Evolutionary conservation across 805 yeast species (phyloP), one percentile per base, ranked within the genome.

Genomic region (Candida boidinii): DNA sequence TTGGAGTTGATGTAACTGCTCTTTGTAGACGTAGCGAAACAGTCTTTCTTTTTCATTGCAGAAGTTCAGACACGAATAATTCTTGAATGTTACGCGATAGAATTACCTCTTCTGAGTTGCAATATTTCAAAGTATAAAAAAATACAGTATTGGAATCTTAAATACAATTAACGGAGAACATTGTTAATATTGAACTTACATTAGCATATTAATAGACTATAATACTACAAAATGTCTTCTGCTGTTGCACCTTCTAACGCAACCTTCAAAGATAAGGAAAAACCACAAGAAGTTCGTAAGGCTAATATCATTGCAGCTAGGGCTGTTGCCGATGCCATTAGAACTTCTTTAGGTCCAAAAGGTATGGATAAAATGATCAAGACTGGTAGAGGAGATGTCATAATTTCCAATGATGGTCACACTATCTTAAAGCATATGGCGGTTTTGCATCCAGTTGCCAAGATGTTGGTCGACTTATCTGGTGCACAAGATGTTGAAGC

Each of bases 321-420:
- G 48, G 95, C 96, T 5, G 96, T 87, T 17, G 87, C 95, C 3
- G 96, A 87, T 58, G 96, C 96, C 30, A 84, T 87, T 48, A 73
- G 96, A 58, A 88, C 96, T 5, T 81, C 97, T 12, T 66, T 92
- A 38, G 99, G 99, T 15, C 99, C 99, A 36, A 90, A 87, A 59
- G 99, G 99, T 39, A 92, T 92, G 98, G 99, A 92, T 60, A 92
- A 92, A 66, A 90, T 92, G 97, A 86, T 85, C 63, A 86, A 86
- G 61, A 88, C 97, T 14, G 80, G 88, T 31, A 73, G 72, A 37
- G 97, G 97, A 25, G 87, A 92, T 53, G 83, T 90, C 47, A 80
- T 88, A 51, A 88, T 92, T 46, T 87, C 97, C 42, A 92, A 92
- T 58, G 99, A 92, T 61, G 99, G 99, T 22, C 97, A 94, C 59